Evolutionary conservation across 192 early-diverging fungal species (phyloP).

Genomic region (Umbelopsis vinacea): DNA sequence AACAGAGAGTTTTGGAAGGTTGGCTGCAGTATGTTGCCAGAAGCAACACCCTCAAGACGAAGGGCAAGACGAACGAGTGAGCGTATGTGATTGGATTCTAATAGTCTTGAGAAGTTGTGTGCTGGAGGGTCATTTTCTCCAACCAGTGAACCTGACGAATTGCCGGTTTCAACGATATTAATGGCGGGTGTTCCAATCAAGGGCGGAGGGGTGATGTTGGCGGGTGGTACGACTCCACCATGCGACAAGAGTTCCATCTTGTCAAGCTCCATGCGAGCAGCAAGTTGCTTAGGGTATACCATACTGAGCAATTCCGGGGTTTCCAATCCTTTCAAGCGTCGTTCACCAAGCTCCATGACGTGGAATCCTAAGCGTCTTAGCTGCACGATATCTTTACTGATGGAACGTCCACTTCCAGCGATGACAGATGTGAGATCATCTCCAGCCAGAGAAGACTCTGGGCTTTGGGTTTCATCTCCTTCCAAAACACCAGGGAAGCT

Average conservation of each 20-base stretch:
- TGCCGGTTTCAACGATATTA: background rate
- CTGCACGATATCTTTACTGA: slow-evolving; percentile 32
- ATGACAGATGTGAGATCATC: slow-evolving; percentile 7
- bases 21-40: slow-evolving; percentile 27
- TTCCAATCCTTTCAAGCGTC: slow-evolving; percentile 87
- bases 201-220: slow-evolving; percentile 36
- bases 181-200: background rate
- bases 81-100: slow-evolving; percentile 13
- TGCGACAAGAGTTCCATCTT: slow-evolving; percentile 39
- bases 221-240: slow-evolving; percentile 31
- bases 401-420: slow-evolving; percentile 8
- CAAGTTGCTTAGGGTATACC: slow-evolving; percentile 61
- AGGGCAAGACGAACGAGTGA: slow-evolving; percentile 22
- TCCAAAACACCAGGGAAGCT: slow-evolving; percentile 37
- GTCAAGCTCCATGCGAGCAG: slow-evolving; percentile 49
- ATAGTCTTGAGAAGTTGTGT: background rate
- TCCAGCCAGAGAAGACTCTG: slow-evolving; percentile 3
- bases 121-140: background rate
- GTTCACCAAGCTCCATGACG: slow-evolving; percentile 78
- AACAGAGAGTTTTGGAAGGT: slow-evolving; percentile 31
- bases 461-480: background rate
- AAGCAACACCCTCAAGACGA: slow-evolving; percentile 35
- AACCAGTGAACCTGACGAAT: background rate
- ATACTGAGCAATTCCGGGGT: slow-evolving; percentile 82
- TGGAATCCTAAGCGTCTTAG: slow-evolving; percentile 72